Evolutionary conservation across 345 rosid genomes (phyloP), one percentile per base, ranked within the genome.

Genomic region (Melaleuca quinquenervia): DNA sequence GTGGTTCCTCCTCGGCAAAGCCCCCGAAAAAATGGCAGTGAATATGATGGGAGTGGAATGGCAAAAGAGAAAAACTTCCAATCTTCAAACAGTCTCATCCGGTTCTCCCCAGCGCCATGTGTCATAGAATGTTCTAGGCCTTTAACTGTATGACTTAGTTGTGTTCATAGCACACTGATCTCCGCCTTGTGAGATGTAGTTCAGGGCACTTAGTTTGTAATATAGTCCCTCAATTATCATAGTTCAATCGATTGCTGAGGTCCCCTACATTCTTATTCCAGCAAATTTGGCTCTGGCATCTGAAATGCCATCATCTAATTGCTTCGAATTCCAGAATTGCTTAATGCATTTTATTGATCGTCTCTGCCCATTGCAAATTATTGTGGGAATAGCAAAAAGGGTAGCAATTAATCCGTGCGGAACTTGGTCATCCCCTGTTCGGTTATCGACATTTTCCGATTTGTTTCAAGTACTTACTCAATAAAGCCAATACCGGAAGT

Each of bases 11-110:
- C 14, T 88, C 90, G 8, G 76, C 86, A 41, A 92, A 83, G 89
- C 76, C 87, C 49, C n/a, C 84, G 27, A 91, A 89, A 82, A 82
- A 88, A 76, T 87, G 94, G 93, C 89, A 85, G 84, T 90, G 89
- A 88, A 36, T 82, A 50, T 50, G 45, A 45, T n/a, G 53, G 78
- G 51, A 15, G 36, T 84, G 84, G 52, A 50, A 52, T 82, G 44
- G 29, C 84, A 5, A 8, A 5, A 36, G 48, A 18, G 48, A 70
- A 64, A 41, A 29, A 64, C 26, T 70, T 36, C 26, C 24, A 2
- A 70, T 70, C 48, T 32, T 70, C 78, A 3, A 70, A 18, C 3
- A 36, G 48, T 36, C 26, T 20, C 32, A 32, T 70, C 78, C 78
- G 8, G 78, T 70, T 36, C 48, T 32, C 78, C 48, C 8, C 10